phyloP scores from a whole-genome alignment of 1,139 yeast species.

The Blastobotrys ciferrii region DNA sequence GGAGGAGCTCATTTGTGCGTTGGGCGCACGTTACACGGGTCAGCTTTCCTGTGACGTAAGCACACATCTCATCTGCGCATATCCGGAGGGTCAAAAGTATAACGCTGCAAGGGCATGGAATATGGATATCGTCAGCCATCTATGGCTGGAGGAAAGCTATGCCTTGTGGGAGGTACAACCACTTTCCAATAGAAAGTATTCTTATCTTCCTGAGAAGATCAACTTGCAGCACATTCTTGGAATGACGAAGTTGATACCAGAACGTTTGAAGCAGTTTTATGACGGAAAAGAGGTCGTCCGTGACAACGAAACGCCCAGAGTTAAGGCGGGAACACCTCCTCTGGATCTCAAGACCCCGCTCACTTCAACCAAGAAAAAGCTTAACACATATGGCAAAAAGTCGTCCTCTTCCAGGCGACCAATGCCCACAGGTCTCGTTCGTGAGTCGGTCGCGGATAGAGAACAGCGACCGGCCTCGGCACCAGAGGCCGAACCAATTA shows the following conservation, averaged over 20 bases:
- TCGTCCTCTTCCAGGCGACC: constrained; percentile 1
- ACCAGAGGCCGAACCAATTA: no score
- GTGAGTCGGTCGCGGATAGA: no score
- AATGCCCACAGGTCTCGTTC: no score
- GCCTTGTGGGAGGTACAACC: constrained; percentile 57
- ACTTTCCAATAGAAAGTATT: constrained; percentile 45
- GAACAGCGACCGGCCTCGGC: no score
- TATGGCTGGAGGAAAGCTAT: constrained; percentile 88
- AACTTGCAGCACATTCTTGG: constrained; percentile 51
- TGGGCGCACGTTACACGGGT: constrained; percentile 79
- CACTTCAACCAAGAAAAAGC: not conserved
- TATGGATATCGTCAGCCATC: constrained; percentile 63
- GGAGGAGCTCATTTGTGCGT: constrained; percentile 56
- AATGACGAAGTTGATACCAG: constrained; percentile 46
- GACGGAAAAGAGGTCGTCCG: constrained; percentile 22
- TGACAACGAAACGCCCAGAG: constrained; percentile 1
- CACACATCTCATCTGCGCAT: constrained; percentile 71
- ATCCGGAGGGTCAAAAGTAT: constrained; percentile 69
- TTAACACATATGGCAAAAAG: constrained; percentile 3
- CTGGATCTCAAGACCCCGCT: constrained; percentile 3
- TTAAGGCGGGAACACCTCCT: not conserved
- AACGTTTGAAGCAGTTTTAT: constrained; percentile 45
- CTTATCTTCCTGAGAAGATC: constrained; percentile 45
- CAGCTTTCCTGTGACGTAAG: constrained; percentile 49
- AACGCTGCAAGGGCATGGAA: constrained; percentile 64